Evolutionary conservation across 176 grass and related monocot species (phyloP).

Genomic region (Pharus latifolius): DNA sequence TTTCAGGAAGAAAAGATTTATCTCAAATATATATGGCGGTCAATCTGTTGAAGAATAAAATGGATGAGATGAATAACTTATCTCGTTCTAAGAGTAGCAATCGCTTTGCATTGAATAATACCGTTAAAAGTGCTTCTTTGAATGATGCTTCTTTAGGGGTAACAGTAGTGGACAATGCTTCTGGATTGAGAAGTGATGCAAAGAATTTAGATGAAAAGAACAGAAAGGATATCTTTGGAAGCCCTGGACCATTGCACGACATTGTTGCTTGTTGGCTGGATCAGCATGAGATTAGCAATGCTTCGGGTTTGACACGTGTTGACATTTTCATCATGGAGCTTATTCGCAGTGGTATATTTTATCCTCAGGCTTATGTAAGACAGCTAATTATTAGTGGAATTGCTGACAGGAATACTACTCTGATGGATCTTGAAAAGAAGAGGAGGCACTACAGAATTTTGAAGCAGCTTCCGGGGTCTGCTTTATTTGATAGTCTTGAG

Average conservation of each 20-base stretch:
- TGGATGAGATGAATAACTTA: slow-evolving; percentile 65
- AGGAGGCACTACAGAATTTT: slow-evolving; percentile 75
- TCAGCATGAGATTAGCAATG: slow-evolving; percentile 78
- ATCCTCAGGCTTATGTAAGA: slow-evolving; percentile 90
- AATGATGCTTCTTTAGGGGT: slow-evolving; percentile 30
- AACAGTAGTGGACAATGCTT: slow-evolving; percentile 16
- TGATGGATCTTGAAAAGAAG: slow-evolving; percentile 68
- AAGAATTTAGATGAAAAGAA: slow-evolving; percentile 46
- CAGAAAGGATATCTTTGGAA: slow-evolving; percentile 61
- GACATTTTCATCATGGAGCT: slow-evolving; percentile 77
- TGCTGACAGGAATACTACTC: slow-evolving; percentile 55
- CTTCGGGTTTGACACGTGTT: slow-evolving; percentile 63
- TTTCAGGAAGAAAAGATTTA: slow-evolving; percentile 84
- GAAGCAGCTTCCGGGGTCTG: slow-evolving; percentile 77
- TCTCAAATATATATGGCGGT: slow-evolving; percentile 87
- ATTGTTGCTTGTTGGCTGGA: slow-evolving; percentile 97
- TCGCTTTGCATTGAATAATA: slow-evolving; percentile 27
- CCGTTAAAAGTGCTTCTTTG: slow-evolving; percentile 41
- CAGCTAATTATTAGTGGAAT: slow-evolving; percentile 96
- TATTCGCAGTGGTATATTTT: slow-evolving; percentile 76
- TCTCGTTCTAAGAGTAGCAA: slow-evolving; percentile 48
- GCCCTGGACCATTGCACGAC: slow-evolving; percentile 93
- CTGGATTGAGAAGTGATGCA: slow-evolving; percentile 25
- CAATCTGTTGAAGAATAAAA: slow-evolving; percentile 81
- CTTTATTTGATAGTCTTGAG: slow-evolving; percentile 71